These are phyloP conservation scores for Fragilariopsis cylindrus DNA, from an alignment of 108 stramenopile genomes.

Conservation along the genomic window DNA sequence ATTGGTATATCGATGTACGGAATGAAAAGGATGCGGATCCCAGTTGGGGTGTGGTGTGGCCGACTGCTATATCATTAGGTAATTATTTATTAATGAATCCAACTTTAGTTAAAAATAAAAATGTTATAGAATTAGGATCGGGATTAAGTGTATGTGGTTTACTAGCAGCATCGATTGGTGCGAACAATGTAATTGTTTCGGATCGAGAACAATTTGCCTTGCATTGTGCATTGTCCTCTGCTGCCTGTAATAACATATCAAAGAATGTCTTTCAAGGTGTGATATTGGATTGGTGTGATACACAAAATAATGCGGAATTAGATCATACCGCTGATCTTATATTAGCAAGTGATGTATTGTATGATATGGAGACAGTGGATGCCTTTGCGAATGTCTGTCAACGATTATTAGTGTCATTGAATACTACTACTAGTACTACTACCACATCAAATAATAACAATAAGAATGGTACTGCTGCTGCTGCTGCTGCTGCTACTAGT, in stretches of 20 bases:
- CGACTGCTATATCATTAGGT: conserved; percentile 32
- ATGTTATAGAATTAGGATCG: not conserved
- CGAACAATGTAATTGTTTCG: conserved; percentile 2
- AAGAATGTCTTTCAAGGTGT: conserved; percentile 12
- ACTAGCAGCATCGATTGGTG: not conserved
- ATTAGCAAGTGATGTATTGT: conserved; percentile 27
- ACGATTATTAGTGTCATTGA: not conserved
- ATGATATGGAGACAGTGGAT: conserved; percentile 10
- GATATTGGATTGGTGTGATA: conserved; percentile 3
- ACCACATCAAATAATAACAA: too few relatives aligned
- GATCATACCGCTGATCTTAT: not conserved
- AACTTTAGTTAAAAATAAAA: conserved; percentile 6
- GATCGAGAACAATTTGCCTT: conserved; percentile 53
- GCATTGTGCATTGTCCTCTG: conserved; percentile 53
- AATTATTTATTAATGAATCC: conserved; percentile 22
- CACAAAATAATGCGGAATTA: not conserved
- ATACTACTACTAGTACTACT: not conserved
- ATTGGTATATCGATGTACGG: conserved; percentile 45
- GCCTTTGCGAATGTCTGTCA: conserved; percentile 8
- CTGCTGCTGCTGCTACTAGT: too few relatives aligned
- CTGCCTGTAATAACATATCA: conserved; percentile 28
- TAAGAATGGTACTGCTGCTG: too few relatives aligned
- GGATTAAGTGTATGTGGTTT: not conserved
- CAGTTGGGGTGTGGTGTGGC: conserved; percentile 54
- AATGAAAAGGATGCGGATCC: conserved; percentile 36